Evolutionary conservation across 768 basidiomycete genomes (phyloP), one percentile per base, ranked within the genome.

Genomic region (Agaricus sinodeliciosus): DNA sequence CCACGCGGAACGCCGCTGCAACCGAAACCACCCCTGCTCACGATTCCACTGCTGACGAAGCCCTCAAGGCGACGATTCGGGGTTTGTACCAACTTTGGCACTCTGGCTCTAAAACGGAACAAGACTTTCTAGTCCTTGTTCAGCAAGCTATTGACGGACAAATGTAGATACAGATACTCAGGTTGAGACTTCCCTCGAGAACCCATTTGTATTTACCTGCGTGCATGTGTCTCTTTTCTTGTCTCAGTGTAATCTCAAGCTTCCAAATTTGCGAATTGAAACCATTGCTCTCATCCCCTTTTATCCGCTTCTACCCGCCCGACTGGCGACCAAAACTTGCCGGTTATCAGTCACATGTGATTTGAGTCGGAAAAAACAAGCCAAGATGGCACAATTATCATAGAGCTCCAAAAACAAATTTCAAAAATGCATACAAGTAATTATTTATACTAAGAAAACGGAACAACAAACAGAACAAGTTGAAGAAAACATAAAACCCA

Each of bases 11-110:
- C 58, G 44, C 51, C 60, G 55, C 55, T 55, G 52, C 57, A 54
- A 55, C 59, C 13, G 55, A 55, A 19, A 53, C 57, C 26, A 39
- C 47, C 16, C 25, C 43, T 8, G 42, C 48, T 22, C 26, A 48
- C 22, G 35, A 54, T 54, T 58, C 62, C 43, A 54, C 59, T 16
- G 52, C 55, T 48, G 65, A 73, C 44, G 69, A 70, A 25, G 73
- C 77, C 16, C 65, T 87, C 43, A 72, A 69, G 37, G 74, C 79
- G 35, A 72, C 76, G 28, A 74, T 85, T 45, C 73, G 69, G 54
- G 77, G 80, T 1, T 62, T 88, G 37, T 85, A 79, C 63, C 69
- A 63, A 26, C 72, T 87, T 18, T 87, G 86, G 85, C 78, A 68
- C 61, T 60, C 72, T 9, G 67, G 72, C 26, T 68, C 39, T 43